Evolutionary conservation across 2,329 filamentous ascomycete species (phyloP).

Genomic region (Myriosclerotinia scirpicola): DNA sequence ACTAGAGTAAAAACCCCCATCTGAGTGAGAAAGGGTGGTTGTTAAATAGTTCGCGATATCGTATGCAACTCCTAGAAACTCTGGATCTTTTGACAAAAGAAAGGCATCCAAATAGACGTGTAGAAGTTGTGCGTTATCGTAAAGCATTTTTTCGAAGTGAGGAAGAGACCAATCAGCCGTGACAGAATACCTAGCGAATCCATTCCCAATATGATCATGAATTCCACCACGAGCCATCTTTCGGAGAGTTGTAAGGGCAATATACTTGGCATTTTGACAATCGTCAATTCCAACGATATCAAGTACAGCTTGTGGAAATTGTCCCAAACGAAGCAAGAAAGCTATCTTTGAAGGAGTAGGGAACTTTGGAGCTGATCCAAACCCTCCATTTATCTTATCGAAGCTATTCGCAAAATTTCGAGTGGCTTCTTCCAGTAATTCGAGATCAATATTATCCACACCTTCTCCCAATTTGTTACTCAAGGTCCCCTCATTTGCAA

Average conservation of each 20-base stretch:
- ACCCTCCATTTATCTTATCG: slow-evolving; percentile 76
- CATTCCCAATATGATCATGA: slow-evolving; percentile 74
- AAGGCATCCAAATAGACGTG: slow-evolving; percentile 86
- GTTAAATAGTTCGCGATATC: slow-evolving; percentile 88
- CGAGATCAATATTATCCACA: slow-evolving; percentile 77
- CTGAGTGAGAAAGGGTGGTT: slow-evolving; percentile 63
- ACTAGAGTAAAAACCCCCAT: slow-evolving; percentile 80
- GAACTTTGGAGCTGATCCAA: slow-evolving; percentile 81
- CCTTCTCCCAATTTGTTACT: slow-evolving; percentile 45
- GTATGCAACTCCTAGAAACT: slow-evolving; percentile 75
- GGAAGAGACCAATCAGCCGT: slow-evolving; percentile 91
- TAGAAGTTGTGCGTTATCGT: slow-evolving; percentile 85
- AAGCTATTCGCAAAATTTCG: slow-evolving; percentile 78
- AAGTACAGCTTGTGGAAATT: slow-evolving; percentile 69
- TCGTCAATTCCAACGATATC: slow-evolving; percentile 88
- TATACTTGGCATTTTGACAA: slow-evolving; percentile 69
- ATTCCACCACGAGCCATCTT: slow-evolving; percentile 73
- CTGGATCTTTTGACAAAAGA: slow-evolving; percentile 55
- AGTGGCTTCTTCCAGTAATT: slow-evolving; percentile 87
- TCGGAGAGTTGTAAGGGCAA: slow-evolving; percentile 78
- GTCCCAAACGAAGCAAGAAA: slow-evolving; percentile 74
- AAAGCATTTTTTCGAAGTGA: slow-evolving; percentile 96
- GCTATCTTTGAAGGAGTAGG: slow-evolving; percentile 81
- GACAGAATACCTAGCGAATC: slow-evolving; percentile 82
- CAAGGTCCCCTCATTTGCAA: slow-evolving; percentile 83